phyloP scores from a whole-genome alignment of 2,329 filamentous ascomycete species.

The Sporothrix humicola region DNA sequence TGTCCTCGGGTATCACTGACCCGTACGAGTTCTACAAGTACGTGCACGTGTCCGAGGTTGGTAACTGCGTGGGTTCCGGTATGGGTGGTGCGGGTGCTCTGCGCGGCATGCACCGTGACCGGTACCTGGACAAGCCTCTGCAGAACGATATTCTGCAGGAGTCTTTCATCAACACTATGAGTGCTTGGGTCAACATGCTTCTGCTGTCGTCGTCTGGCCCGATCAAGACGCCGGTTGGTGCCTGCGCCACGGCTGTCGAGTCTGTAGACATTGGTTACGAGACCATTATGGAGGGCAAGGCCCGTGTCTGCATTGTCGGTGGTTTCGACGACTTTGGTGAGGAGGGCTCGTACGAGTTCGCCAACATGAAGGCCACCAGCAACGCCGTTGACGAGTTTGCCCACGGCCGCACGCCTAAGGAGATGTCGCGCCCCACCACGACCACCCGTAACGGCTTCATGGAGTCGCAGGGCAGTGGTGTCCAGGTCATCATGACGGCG shows the following conservation, averaged over 20 bases:
- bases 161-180: slow-evolving; percentile 99
- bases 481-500: slow-evolving; percentile 98
- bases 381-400: slow-evolving; percentile 96
- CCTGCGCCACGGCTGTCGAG: slow-evolving; percentile 95
- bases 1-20: slow-evolving; percentile 94
- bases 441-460: slow-evolving; percentile 98
- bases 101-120: slow-evolving; percentile 97
- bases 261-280: slow-evolving; percentile 98
- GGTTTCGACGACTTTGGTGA: slow-evolving; percentile 99
- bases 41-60: slow-evolving; percentile 95
- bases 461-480: slow-evolving; percentile 98
- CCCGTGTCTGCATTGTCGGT: slow-evolving; percentile 94
- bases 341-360: slow-evolving; percentile 98
- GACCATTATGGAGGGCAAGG: slow-evolving; percentile 98
- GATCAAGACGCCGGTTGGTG: slow-evolving; percentile 98
- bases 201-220: slow-evolving; percentile 94
- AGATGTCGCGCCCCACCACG: slow-evolving; percentile 97
- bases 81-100: slow-evolving; percentile 94
- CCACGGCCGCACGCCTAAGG: slow-evolving; percentile 90
- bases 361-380: slow-evolving; percentile 99
- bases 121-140: slow-evolving; percentile 93
- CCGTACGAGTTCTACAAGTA: slow-evolving; percentile 99
- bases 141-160: slow-evolving; percentile 99
- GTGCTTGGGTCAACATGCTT: slow-evolving; percentile 99
- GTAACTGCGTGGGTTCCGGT: slow-evolving; percentile 97